Evolutionary conservation across 2,329 filamentous ascomycete species (phyloP).

Genomic region (Penicillium sp.): DNA sequence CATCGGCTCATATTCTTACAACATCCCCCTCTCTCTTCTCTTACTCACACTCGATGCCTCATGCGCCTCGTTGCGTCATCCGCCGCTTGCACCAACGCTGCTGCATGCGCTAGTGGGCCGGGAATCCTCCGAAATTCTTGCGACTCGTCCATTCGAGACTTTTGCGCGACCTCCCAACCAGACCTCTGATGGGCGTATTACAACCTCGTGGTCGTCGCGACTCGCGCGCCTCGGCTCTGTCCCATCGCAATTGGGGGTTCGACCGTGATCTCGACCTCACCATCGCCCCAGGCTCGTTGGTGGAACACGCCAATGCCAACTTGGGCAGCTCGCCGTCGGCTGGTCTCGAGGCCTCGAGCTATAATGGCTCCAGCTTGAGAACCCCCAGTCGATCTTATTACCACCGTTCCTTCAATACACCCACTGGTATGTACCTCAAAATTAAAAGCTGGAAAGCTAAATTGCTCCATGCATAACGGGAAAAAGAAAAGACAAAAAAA

Average conservation of each 20-base stretch:
- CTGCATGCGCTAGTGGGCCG: conserved; percentile 25
- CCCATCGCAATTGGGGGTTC: conserved; percentile 26
- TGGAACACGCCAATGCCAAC: conserved; percentile 33
- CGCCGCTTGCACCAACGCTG: conserved; percentile 16
- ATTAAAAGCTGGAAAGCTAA: background rate
- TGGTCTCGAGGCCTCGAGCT: conserved; percentile 32
- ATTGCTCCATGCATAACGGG: background rate
- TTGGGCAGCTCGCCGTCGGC: conserved; percentile 31
- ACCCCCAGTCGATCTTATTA: conserved; percentile 50
- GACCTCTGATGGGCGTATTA: conserved; percentile 31
- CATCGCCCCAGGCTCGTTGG: conserved; percentile 24
- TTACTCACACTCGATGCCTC: background rate
- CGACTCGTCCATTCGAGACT: conserved; percentile 1
- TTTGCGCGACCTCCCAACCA: conserved; percentile 12
- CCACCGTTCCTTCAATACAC: conserved; percentile 47
- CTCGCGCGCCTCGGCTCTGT: conserved; percentile 30
- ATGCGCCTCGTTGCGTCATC: conserved; percentile 23
- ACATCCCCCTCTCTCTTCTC: background rate
- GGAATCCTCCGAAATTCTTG: conserved; percentile 18
- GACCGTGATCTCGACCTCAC: conserved; percentile 24
- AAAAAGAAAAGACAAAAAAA: background rate
- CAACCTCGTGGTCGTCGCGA: conserved; percentile 34
- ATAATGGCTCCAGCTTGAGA: conserved; percentile 37
- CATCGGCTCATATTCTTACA: background rate
- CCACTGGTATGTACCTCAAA: conserved; percentile 36